phyloP scores from a whole-genome alignment of 192 early-diverging fungal genomes.

The Entophlyctis luteolus region DNA sequence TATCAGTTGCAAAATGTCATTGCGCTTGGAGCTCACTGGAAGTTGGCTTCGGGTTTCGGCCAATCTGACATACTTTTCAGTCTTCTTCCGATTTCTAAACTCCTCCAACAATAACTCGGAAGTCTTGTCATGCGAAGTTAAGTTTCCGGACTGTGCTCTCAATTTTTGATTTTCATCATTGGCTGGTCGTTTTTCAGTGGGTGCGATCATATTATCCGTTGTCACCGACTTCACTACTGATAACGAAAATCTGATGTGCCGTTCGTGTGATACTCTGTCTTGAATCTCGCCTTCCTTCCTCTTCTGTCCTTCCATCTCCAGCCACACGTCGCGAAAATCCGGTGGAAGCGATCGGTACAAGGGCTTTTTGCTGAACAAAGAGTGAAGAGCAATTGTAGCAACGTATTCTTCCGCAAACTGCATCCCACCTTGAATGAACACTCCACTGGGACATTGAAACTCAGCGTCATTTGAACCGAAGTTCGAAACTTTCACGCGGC shows the following conservation, averaged over 20 bases:
- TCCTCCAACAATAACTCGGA: constrained; percentile 15
- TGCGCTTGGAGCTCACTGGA: constrained; percentile 55
- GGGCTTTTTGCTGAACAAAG: constrained; percentile 39
- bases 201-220: constrained; percentile 25
- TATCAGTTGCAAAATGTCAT: constrained; percentile 52
- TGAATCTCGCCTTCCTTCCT: neutral
- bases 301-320: constrained; percentile 44
- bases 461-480: neutral
- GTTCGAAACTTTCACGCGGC: neutral
- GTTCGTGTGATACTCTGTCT: neutral
- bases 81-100: constrained; percentile 36
- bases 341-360: constrained; percentile 55
- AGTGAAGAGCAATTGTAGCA: constrained; percentile 49
- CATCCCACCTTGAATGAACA: neutral
- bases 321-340: constrained; percentile 59
- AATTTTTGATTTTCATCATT: neutral
- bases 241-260: neutral
- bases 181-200: constrained; percentile 19
- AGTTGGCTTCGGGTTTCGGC: constrained; percentile 36
- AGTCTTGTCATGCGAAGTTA: constrained; percentile 3
- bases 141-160: neutral
- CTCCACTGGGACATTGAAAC: neutral
- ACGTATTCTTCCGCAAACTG: constrained; percentile 50
- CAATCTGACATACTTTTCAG: constrained; percentile 27
- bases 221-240: neutral